Conservation (phyloP, 2,329 filamentous ascomycete genomes). For the Diaporthe sp. region DNA sequence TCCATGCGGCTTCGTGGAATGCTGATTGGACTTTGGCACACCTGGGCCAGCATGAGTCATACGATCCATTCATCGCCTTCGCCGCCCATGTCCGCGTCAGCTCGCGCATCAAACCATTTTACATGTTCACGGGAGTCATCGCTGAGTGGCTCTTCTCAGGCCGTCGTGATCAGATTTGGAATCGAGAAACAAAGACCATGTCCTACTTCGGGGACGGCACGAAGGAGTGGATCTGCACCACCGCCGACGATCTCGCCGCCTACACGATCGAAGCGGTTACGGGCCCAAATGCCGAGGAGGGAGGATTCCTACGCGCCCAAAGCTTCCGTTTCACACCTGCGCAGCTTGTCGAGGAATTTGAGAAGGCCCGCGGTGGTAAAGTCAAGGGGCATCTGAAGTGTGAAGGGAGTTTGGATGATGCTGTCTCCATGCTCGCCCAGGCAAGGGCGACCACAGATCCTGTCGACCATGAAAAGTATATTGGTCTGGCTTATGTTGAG, state of each 20-base stretch:
- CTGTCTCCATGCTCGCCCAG: neutral
- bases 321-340: slow-evolving; percentile 1
- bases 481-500: neutral
- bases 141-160: neutral
- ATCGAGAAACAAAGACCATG: neutral
- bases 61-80: neutral
- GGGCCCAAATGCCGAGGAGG: neutral
- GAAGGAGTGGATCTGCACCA: neutral
- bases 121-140: slow-evolving; percentile 7
- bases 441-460: slow-evolving; percentile 3
- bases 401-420: neutral
- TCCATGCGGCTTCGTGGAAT: slow-evolving; percentile 7
- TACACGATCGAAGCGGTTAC: slow-evolving; percentile 8
- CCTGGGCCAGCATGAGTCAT: neutral
- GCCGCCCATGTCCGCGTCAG: neutral
- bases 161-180: slow-evolving; percentile 4
- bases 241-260: neutral
- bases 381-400: slow-evolving; percentile 10
- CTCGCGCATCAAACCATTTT: slow-evolving; percentile 10
- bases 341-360: neutral
- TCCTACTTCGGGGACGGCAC: slow-evolving; percentile 1
- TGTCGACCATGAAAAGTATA: neutral
- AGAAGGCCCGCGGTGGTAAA: neutral
- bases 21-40: neutral
- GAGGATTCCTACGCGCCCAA: neutral